Percentiles rank a stretch among this genome's conserved stretches.
phyloP scores from a whole-genome alignment of 495 filamentous ascomycete species.

The Jackrogersella multiformis region DNA sequence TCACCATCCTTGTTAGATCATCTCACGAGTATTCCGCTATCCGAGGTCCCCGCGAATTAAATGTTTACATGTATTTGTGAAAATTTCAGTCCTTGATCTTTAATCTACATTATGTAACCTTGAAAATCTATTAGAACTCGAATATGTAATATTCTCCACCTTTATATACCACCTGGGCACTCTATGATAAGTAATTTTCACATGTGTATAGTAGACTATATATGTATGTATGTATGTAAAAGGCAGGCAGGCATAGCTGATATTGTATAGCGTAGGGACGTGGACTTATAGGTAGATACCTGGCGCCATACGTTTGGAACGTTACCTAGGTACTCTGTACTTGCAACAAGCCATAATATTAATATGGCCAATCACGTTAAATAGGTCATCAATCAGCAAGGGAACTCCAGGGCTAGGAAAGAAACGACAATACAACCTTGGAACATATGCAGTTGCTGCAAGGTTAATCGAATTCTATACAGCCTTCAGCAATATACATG shows the following conservation, averaged over 20 bases:
- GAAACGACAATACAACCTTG: neutral
- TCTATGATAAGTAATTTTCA: neutral
- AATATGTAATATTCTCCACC: neutral
- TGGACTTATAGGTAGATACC: constrained; percentile 21
- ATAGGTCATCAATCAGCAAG: constrained; percentile 2
- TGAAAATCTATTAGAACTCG: neutral
- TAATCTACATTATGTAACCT: constrained; percentile 9
- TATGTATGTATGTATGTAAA: neutral
- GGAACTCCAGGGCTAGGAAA: neutral
- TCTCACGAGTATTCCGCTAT: constrained; percentile 29
- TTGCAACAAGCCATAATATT: constrained; percentile 10
- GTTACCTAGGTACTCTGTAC: constrained; percentile 1
- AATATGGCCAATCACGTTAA: constrained; percentile 8
- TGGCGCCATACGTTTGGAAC: constrained; percentile 26
- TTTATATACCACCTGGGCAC: neutral
- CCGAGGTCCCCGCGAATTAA: constrained; percentile 23
- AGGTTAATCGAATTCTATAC: constrained; percentile 41
- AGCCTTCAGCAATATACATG: constrained; percentile 43
- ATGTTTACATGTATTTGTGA: neutral
- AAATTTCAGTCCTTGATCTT: neutral
- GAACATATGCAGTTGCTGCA: constrained; percentile 26
- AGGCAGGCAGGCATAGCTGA: constrained; percentile 8
- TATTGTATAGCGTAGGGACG: neutral
- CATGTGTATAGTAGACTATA: neutral
- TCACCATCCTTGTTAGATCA: constrained; percentile 22